A percentile compares a stretch with the other conserved stretches of the same genome.
Evolutionary conservation across 2,329 filamentous ascomycete species (phyloP).

Genomic region (Colletotrichum lentis): DNA sequence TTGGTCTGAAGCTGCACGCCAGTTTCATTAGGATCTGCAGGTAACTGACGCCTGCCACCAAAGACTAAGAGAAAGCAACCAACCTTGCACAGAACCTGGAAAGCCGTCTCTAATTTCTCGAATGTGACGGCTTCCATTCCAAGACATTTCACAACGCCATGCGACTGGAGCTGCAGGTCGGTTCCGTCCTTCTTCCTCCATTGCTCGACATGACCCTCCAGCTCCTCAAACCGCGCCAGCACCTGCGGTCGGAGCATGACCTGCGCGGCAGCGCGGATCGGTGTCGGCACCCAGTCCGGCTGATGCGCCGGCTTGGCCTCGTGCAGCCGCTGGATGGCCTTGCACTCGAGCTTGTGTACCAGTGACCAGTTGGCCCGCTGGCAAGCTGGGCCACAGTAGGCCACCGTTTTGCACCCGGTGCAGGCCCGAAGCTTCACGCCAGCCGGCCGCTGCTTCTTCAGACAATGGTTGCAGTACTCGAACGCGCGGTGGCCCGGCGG

Average conservation of each 20-base stretch:
- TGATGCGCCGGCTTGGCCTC: slow-evolving; percentile 50
- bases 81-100: slow-evolving; percentile 64
- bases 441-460: slow-evolving; percentile 40
- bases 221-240: slow-evolving; percentile 46
- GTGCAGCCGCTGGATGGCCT: slow-evolving; percentile 46
- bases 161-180: slow-evolving; percentile 60
- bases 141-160: slow-evolving; percentile 37
- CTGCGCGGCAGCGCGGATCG: slow-evolving; percentile 63
- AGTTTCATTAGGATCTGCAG: slow-evolving; percentile 31
- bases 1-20: slow-evolving; percentile 66
- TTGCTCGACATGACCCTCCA: slow-evolving; percentile 58
- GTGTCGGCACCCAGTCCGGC: slow-evolving; percentile 57
- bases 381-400: slow-evolving; percentile 64
- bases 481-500: slow-evolving; percentile 54
- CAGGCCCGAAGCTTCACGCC: slow-evolving; percentile 48
- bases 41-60: neutral
- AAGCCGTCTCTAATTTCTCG: slow-evolving; percentile 49
- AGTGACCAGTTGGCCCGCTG: slow-evolving; percentile 63
- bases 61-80: slow-evolving; percentile 31
- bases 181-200: slow-evolving; percentile 53
- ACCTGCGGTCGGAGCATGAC: slow-evolving; percentile 53
- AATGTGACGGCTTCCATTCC: slow-evolving; percentile 50
- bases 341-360: slow-evolving; percentile 65
- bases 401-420: slow-evolving; percentile 60
- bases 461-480: slow-evolving; percentile 60